phyloP scores from a whole-genome alignment of 257 asterid genomes.

The Verbena officinalis region DNA sequence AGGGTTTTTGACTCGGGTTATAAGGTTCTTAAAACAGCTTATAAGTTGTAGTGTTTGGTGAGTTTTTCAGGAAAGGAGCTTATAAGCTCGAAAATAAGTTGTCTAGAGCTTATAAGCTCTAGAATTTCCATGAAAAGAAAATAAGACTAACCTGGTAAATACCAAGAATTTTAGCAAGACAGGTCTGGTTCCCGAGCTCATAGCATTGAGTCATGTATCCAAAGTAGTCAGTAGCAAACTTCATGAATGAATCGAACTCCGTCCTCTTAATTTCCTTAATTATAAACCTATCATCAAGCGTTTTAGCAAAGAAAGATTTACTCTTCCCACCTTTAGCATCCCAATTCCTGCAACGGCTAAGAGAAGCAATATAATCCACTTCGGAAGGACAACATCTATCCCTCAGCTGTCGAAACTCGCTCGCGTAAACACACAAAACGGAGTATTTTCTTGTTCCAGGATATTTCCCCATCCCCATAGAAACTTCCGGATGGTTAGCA shows the following conservation, averaged over 20 bases:
- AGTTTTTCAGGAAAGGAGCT: too few relatives aligned
- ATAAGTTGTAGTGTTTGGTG: too few relatives aligned
- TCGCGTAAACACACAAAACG: slow-evolving; percentile 69
- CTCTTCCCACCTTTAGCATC: slow-evolving; percentile 98
- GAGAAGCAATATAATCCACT: slow-evolving; percentile 73
- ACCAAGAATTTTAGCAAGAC: slow-evolving; percentile 95
- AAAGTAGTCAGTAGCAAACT: slow-evolving; percentile 77
- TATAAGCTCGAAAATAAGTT: too few relatives aligned
- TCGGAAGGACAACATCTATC: slow-evolving; percentile 86
- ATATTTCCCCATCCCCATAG: slow-evolving; percentile 76
- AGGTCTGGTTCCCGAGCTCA: slow-evolving; percentile 78
- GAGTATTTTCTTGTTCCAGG: slow-evolving; percentile 77
- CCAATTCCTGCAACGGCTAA: slow-evolving; percentile 90
- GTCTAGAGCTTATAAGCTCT: too few relatives aligned
- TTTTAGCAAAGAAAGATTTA: slow-evolving; percentile 86
- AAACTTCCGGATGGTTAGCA: slow-evolving; percentile 72
- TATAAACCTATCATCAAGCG: slow-evolving; percentile 86
- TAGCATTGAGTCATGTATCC: slow-evolving; percentile 81
- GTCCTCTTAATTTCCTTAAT: slow-evolving; percentile 84
- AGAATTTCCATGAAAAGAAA: background rate
- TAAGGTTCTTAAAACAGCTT: too few relatives aligned
- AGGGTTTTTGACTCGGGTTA: too few relatives aligned
- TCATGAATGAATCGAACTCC: slow-evolving; percentile 80
- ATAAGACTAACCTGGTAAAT: slow-evolving; percentile 75
- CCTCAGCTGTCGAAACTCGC: slow-evolving; percentile 65